Evolutionary conservation across 805 yeast species (phyloP).

Genomic region (Candida orba): DNA sequence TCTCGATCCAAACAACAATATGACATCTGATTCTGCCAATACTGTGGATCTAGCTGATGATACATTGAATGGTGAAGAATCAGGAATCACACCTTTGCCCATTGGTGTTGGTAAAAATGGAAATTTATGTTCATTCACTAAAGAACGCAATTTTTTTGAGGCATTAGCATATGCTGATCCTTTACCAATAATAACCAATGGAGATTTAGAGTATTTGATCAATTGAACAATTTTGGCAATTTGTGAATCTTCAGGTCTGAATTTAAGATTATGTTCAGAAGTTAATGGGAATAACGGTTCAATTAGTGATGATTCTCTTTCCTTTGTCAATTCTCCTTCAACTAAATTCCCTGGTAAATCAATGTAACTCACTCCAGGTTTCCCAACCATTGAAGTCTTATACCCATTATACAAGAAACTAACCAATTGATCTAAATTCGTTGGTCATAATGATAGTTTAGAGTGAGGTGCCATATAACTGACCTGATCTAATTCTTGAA

Average conservation of each 20-base stretch:
- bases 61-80: conserved; percentile 38
- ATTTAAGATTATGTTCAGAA: conserved; percentile 5
- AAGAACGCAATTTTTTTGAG: conserved; percentile 29
- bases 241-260: conserved; percentile 28
- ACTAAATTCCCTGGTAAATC: conserved; percentile 62
- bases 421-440: conserved; percentile 29
- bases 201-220: conserved; percentile 32
- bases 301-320: background rate
- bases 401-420: conserved; percentile 39
- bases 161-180: conserved; percentile 49
- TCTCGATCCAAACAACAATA: conserved; percentile 57
- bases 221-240: conserved; percentile 30
- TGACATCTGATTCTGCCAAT: conserved; percentile 48
- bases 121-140: conserved; percentile 36
- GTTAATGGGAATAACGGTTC: background rate
- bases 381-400: conserved; percentile 37
- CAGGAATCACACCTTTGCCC: conserved; percentile 69
- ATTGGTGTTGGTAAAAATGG: conserved; percentile 70
- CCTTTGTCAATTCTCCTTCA: conserved; percentile 11
- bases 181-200: conserved; percentile 58
- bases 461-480: conserved; percentile 39
- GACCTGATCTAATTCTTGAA: conserved; percentile 66
- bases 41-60: conserved; percentile 63
- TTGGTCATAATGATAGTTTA: conserved; percentile 44
- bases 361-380: conserved; percentile 55